These are phyloP conservation scores for Debaryomyces hansenii DNA, from an alignment of 805 yeast species.

Conservation along the genomic window DNA sequence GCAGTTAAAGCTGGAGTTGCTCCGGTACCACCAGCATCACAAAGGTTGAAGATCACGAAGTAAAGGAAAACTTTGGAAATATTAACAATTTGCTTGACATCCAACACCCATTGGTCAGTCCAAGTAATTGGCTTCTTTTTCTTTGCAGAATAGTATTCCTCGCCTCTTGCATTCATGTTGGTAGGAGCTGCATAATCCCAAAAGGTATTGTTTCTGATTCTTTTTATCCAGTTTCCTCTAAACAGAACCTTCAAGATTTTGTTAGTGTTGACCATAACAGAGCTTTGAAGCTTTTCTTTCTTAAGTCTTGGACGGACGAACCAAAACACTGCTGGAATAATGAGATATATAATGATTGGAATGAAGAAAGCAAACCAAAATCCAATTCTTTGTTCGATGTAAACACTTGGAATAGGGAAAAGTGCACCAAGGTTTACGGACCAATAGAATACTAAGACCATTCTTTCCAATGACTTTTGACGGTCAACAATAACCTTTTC, in stretches of 20 bases:
- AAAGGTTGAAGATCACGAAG: constrained; percentile 37
- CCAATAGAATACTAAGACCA: constrained; percentile 52
- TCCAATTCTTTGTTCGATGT: constrained; percentile 51
- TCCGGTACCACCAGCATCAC: constrained; percentile 44
- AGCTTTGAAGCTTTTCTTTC: constrained; percentile 41
- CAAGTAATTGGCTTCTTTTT: constrained; percentile 32
- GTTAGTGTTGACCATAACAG: constrained; percentile 44
- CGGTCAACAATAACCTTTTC: constrained; percentile 61
- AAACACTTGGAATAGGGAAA: constrained; percentile 52
- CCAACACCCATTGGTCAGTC: constrained; percentile 49
- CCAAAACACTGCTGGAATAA: constrained; percentile 30
- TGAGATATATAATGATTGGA: constrained; percentile 37
- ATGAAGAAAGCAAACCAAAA: constrained; percentile 56
- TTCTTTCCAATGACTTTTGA: constrained; percentile 42
- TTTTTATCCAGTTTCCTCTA: constrained; percentile 41
- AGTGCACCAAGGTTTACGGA: constrained; percentile 57
- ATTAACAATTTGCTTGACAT: constrained; percentile 41
- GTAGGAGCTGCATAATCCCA: constrained; percentile 53
- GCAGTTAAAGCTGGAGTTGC: constrained; percentile 45
- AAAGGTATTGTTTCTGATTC: constrained; percentile 40
- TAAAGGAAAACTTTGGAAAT: constrained; percentile 48
- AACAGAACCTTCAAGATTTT: constrained; percentile 44
- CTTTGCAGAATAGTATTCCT: constrained; percentile 32
- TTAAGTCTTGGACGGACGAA: constrained; percentile 29
- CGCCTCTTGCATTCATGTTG: constrained; percentile 45